Evolutionary conservation across 78 protist species (phyloP), one percentile per base, ranked within the genome.

Genomic region (Capsaspora owczarzaki): DNA sequence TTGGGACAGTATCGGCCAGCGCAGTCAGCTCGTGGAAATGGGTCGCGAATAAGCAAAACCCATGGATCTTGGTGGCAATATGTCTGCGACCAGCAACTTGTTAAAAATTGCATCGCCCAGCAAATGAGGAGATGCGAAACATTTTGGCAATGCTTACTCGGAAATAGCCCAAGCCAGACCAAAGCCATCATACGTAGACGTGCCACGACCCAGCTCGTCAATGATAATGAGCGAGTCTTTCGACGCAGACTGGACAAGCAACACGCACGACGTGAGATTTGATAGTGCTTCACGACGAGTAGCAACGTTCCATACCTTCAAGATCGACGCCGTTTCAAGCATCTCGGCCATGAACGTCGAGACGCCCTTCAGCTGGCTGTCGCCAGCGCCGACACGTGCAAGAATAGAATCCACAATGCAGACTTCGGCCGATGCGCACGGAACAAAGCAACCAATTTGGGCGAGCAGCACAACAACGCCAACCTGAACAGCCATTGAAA

Each of bases 261-360:
- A 77, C 8, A 61, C 79, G 19, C 16, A 44, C 51, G 16, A 16
- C 51, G 16, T 35, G 10, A 46, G 5, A 42, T 31, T 5, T 14
- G 35, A 42, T 12, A 76, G 41, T 14, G 44, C 5, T 19, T 20
- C 35, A 75, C 79, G 37, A 43, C 76, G 20, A 19, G 19, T 0
- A n/a, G 27, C 47, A 29, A 41, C 10, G 33, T 10, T 22, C 10
- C 38, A 29, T 25, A 78, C 93, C 69, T 75, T 78, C 69, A 97
- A 72, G 38, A 97, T 96, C 42, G 93, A 25, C 35, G 98, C 89
- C 0, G 97, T 93, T 69, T 97, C 99, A 61, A 95, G 87, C 99
- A 98, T 98, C 87, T 98, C 99, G 20, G 98, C 96, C 98, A 96
- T 95, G 85, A 98, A 97, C 22, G 99, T 97, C 4, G 95, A 89